These are phyloP conservation scores for Trichoderma gamsii DNA, from an alignment of 495 filamentous ascomycete species.

Conservation along the genomic window DNA sequence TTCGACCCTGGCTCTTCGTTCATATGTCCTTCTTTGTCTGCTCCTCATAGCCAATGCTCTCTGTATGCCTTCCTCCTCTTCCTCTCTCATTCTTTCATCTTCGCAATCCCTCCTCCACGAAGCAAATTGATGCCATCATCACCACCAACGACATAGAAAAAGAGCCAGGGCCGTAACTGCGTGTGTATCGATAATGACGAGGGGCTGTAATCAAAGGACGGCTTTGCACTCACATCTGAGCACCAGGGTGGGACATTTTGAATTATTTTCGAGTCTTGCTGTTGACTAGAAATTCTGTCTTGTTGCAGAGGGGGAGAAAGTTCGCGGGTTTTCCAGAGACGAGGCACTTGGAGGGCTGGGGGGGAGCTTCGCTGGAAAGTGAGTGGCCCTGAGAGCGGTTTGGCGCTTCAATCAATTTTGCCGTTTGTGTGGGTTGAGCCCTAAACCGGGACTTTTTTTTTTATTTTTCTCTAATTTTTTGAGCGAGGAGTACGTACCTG, in stretches of 20 bases:
- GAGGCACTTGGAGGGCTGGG: neutral
- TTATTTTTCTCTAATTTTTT: neutral
- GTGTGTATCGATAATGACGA: neutral
- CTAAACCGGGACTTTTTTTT: constrained; percentile 10
- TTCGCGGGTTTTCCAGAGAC: constrained; percentile 16
- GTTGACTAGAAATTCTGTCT: neutral
- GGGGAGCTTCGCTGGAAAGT: neutral
- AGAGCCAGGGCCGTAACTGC: neutral
- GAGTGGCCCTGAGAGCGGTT: neutral
- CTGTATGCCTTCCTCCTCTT: neutral
- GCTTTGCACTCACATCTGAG: constrained; percentile 41
- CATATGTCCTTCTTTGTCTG: neutral
- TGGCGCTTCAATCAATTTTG: constrained; percentile 14
- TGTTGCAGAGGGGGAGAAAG: constrained; percentile 20
- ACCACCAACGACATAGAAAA: neutral
- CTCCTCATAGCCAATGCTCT: neutral
- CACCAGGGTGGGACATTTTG: constrained; percentile 47
- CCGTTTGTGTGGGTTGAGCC: constrained; percentile 16
- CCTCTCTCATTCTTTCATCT: neutral
- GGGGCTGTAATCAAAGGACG: neutral
- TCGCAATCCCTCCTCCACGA: neutral
- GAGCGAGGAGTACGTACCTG: constrained; percentile 35
- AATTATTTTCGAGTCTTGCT: constrained; percentile 21
- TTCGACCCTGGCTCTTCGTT: neutral
- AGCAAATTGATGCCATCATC: neutral